These are phyloP conservation scores for Discostella stelligera DNA, from an alignment of 352 stramenopile species.

Conservation along the genomic window DNA sequence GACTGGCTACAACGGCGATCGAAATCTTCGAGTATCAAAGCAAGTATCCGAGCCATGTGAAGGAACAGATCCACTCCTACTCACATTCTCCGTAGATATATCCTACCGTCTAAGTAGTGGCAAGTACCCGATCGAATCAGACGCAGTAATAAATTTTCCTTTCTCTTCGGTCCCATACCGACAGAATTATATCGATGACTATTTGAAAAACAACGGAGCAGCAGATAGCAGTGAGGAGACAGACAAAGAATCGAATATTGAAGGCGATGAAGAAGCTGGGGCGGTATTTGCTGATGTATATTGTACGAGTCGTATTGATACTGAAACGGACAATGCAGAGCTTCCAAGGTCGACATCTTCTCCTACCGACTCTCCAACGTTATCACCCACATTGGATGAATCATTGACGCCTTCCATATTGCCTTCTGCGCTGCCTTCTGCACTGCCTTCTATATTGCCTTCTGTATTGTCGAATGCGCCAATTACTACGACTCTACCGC, in stretches of 20 bases:
- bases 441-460: background rate
- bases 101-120: conserved; percentile 11
- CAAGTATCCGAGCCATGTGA: conserved; percentile 32
- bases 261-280: background rate
- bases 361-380: background rate
- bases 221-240: background rate
- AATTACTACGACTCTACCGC: background rate
- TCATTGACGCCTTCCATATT: background rate
- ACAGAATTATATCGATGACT: conserved; percentile 42
- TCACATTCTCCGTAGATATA: conserved; percentile 23
- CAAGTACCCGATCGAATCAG: conserved; percentile 7
- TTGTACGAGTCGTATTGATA: conserved; percentile 34
- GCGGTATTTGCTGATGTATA: conserved; percentile 27
- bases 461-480: background rate
- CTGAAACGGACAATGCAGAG: background rate
- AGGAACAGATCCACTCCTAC: conserved; percentile 15
- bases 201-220: conserved; percentile 13
- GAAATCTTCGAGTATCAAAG: background rate
- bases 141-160: conserved; percentile 32
- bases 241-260: background rate
- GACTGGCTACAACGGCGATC: background rate
- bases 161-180: conserved; percentile 26
- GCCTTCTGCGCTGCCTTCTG: no score
- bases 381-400: conserved; percentile 4
- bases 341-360: background rate